Base-by-base conservation (phyloP, 75 land plant genomes). In the Selaginella tamariscina region DNA sequence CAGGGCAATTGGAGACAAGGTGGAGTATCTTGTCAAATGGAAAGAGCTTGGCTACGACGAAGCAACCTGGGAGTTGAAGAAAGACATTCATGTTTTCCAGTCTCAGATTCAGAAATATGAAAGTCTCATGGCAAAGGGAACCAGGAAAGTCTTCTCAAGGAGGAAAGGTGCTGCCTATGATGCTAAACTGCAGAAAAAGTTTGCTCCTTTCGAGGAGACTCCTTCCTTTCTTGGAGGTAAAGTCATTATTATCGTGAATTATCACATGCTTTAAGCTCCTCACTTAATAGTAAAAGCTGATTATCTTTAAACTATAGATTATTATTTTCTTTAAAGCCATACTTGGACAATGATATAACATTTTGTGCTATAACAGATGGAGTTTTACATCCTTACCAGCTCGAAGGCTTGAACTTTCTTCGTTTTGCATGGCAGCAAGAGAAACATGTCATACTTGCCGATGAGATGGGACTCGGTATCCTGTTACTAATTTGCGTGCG, bases 391-490 rank as follows among this genome's bases (percentile, higher is more conserved):
- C 87, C 91, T 1, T 95, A 95, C 73, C 99, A 95, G 72, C 85
- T 95, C 65, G 99, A 90, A 73, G 99, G 99, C 32, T 67, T 95
- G 56, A 95, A 95, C 67, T 95, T 95, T 75, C 67, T 95, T 65
- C 88, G 97, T 0, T 95, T 75, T 68, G 82, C 99, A 56, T 95
- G 97, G 96, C 81, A 76, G 15, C 95, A 95, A 73, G 79, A 73
- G 55, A 89, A 88, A 63, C 99, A 89, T 75, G 91, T 90, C 15
- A 95, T 95, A 27, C 87, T 95, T 75, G 99, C 99, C 27, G 99
- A 95, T 79, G 99, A 95, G 73, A 95, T 91, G 99, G 99, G 99
- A 0, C 97, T 95, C 64, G 99, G 99, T 95, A 73, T 70, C 72
- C 68, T 29, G 18, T 71, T 31, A 31, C 2, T 21, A 32, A 29